Conservation (phyloP, 1,284 basidiomycete genomes). For the Cutaneotrichosporon daszewskae region DNA sequence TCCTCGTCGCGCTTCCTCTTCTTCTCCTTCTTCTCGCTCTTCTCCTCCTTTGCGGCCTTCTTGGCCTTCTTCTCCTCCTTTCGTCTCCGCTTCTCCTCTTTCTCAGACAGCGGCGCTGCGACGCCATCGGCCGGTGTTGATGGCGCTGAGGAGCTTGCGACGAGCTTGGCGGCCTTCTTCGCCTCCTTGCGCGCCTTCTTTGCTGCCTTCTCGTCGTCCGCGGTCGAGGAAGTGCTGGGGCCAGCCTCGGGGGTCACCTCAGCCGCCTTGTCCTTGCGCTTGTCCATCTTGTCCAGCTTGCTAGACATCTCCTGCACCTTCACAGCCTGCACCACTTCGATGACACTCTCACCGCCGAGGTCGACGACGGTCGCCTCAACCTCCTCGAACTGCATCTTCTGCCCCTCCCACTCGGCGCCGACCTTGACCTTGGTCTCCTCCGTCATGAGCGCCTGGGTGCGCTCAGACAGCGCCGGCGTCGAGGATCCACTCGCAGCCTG, state of each 20-base stretch:
- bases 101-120: background rate
- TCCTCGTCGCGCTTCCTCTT: slow-evolving; percentile 5
- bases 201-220: slow-evolving; percentile 2
- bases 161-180: slow-evolving; percentile 11
- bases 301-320: background rate
- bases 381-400: slow-evolving; percentile 32
- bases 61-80: slow-evolving; percentile 9
- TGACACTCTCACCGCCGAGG: slow-evolving; percentile 13
- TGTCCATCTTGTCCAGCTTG: slow-evolving; percentile 1
- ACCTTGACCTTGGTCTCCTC: slow-evolving; percentile 25
- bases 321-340: slow-evolving; percentile 14
- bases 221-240: background rate
- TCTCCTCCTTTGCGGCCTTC: slow-evolving; percentile 1
- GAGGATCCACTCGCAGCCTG: slow-evolving; percentile 21
- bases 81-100: slow-evolving; percentile 8
- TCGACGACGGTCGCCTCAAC: slow-evolving; percentile 7
- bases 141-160: slow-evolving; percentile 2
- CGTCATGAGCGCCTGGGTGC: slow-evolving; percentile 22
- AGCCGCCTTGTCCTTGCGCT: slow-evolving; percentile 2
- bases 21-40: slow-evolving; percentile 4
- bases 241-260: background rate
- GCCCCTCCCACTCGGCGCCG: slow-evolving; percentile 36
- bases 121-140: background rate
- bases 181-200: slow-evolving; percentile 8
- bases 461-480: slow-evolving; percentile 17